A percentile compares a stretch with the other conserved stretches of the same genome.
phyloP scores from a whole-genome alignment of 139 green algal genomes.

The Diplosphaera chodatii region DNA sequence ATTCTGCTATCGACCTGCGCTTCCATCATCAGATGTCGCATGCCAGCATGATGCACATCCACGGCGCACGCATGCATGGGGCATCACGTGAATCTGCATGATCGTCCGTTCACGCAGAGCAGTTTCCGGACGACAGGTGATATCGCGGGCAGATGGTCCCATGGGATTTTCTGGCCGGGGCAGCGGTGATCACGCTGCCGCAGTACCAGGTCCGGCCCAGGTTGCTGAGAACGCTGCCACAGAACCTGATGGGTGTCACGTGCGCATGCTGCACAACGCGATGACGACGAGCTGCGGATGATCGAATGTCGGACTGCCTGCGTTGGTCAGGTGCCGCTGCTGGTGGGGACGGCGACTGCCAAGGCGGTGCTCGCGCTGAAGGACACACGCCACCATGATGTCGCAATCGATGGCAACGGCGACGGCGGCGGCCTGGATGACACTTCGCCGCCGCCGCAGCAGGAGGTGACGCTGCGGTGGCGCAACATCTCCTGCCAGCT shows the following conservation, averaged over 20 bases:
- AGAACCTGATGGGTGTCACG: no score
- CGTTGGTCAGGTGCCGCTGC: neutral
- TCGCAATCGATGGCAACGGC: neutral
- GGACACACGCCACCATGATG: neutral
- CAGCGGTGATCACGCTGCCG: constrained; percentile 22
- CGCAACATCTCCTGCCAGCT: constrained; percentile 20
- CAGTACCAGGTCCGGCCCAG: constrained; percentile 9
- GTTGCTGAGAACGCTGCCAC: no score
- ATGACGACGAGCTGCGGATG: no score
- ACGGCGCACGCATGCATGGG: no score
- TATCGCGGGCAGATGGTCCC: neutral
- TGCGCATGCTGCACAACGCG: no score
- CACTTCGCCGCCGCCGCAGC: neutral
- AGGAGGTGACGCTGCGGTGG: constrained; percentile 28
- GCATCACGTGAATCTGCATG: no score
- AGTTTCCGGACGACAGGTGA: no score
- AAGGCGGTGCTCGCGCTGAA: neutral
- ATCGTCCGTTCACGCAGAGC: no score
- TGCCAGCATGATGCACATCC: no score
- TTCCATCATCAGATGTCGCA: no score
- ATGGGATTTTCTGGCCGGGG: constrained; percentile 26
- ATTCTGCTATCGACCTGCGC: no score
- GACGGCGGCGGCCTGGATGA: neutral
- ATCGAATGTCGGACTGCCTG: no score
- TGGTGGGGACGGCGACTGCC: neutral